Conservation (phyloP, 2,329 filamentous ascomycete species). For the Scedosporium aurantiacum region DNA sequence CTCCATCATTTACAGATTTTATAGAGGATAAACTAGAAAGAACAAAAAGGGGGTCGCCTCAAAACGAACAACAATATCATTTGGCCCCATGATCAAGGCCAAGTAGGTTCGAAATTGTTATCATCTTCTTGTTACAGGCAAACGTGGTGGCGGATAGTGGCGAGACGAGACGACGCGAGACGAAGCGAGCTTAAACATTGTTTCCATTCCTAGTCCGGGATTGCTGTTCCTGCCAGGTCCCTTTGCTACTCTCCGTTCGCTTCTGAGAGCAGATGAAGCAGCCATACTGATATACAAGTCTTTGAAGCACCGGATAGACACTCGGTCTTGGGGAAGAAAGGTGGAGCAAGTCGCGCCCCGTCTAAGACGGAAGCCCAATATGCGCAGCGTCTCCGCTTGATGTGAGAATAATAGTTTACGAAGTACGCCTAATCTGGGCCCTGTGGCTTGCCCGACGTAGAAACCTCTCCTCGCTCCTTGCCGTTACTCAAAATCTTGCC, state of each 20-base stretch:
- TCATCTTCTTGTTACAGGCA: not conserved
- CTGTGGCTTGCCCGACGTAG: not conserved
- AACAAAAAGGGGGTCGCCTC: not conserved
- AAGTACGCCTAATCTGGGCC: not conserved
- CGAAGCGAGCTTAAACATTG: not conserved
- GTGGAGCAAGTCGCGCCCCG: not conserved
- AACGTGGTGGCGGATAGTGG: not conserved
- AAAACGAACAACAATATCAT: not conserved
- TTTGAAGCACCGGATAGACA: not conserved
- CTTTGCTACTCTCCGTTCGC: not conserved
- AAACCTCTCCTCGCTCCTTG: too few species aligned
- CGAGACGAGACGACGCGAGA: not conserved
- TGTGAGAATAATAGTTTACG: not conserved
- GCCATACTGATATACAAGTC: not conserved
- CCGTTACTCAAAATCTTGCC: too few species aligned
- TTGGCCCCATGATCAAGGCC: not conserved
- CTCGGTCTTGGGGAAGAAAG: too few species aligned
- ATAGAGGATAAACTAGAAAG: not conserved
- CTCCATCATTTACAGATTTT: not conserved
- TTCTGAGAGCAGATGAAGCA: not conserved
- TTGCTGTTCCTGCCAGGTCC: not conserved
- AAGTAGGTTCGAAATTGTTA: not conserved
- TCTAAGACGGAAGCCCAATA: not conserved
- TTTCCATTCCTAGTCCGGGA: not conserved
- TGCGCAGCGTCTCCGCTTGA: not conserved